phyloP scores from a whole-genome alignment of 2,329 filamentous ascomycete genomes.

The Didymella arachidicola region DNA sequence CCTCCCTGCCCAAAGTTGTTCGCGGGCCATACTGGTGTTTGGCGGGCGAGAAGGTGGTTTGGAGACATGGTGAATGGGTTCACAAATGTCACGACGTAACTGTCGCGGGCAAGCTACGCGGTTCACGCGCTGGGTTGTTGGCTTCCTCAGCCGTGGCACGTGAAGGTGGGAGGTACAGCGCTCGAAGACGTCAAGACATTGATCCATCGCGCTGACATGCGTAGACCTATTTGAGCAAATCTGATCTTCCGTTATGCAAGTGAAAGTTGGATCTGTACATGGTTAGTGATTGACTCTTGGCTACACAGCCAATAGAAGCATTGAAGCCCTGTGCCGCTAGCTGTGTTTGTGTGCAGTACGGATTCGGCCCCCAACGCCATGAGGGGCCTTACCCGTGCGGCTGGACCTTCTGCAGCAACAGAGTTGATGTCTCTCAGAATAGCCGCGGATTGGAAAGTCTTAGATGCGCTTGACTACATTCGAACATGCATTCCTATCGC shows the following conservation, averaged over 20 bases:
- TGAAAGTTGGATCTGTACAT: background rate
- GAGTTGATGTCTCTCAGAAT: background rate
- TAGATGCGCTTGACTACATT: background rate
- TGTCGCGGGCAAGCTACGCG: background rate
- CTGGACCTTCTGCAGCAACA: background rate
- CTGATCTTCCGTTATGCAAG: background rate
- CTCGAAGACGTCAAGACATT: background rate
- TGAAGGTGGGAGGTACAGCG: background rate
- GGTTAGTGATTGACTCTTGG: background rate
- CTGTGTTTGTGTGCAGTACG: background rate
- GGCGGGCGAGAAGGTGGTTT: background rate
- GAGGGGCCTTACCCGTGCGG: background rate
- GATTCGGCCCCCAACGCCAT: background rate
- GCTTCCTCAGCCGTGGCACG: background rate
- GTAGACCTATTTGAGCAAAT: background rate
- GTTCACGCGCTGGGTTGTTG: background rate
- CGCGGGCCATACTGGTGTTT: background rate
- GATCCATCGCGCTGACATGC: background rate
- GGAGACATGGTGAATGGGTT: background rate
- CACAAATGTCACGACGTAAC: background rate
- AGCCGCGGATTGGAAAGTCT: background rate
- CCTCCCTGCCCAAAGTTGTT: background rate
- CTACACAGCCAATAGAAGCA: background rate
- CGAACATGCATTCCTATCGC: background rate
- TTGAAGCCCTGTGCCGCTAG: background rate